These are phyloP conservation scores for Aspergillus haitiensis DNA, from an alignment of 495 filamentous ascomycete species.

Conservation along the genomic window DNA sequence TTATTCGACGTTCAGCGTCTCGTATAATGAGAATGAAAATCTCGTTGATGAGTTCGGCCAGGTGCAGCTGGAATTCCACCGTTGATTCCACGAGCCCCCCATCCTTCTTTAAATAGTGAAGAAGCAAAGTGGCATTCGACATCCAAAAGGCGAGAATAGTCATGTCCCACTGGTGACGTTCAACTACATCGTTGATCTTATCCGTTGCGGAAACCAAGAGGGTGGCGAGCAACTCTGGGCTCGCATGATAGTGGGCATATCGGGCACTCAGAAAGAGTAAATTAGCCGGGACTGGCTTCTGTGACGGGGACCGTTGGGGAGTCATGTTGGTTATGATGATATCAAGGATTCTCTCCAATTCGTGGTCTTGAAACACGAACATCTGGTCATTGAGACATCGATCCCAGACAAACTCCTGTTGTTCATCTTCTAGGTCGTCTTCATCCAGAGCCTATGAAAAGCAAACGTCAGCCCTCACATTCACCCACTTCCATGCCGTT, in stretches of 20 bases:
- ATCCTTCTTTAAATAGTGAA: constrained; percentile 98
- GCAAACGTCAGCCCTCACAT: constrained; percentile 10
- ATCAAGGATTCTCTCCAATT: constrained; percentile 84
- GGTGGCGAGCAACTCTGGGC: constrained; percentile 74
- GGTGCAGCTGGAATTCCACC: constrained; percentile 84
- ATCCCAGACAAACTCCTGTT: constrained; percentile 97
- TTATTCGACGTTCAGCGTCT: constrained; percentile 95
- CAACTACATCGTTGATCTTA: constrained; percentile 94
- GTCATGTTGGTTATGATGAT: constrained; percentile 99
- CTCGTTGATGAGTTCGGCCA: constrained; percentile 95
- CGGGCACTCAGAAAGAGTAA: constrained; percentile 92
- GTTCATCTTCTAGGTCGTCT: constrained; percentile 78
- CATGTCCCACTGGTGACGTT: constrained; percentile 98
- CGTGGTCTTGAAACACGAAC: constrained; percentile 98
- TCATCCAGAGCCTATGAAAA: constrained; percentile 62
- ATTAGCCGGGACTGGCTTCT: constrained; percentile 97
- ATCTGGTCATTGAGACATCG: constrained; percentile 96
- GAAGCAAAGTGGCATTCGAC: constrained; percentile 89
- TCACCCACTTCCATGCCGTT: constrained; percentile 22
- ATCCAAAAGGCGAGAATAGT: constrained; percentile 98
- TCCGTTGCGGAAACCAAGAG: constrained; percentile 86
- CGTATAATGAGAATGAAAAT: constrained; percentile 98
- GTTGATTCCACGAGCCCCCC: constrained; percentile 77
- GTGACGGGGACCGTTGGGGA: constrained; percentile 88
- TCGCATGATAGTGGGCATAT: constrained; percentile 96